A percentile compares a stretch with the other conserved stretches of the same genome.
Conservation (phyloP, 176 grass and related monocot genomes). For the Neostapfia colusana region DNA sequence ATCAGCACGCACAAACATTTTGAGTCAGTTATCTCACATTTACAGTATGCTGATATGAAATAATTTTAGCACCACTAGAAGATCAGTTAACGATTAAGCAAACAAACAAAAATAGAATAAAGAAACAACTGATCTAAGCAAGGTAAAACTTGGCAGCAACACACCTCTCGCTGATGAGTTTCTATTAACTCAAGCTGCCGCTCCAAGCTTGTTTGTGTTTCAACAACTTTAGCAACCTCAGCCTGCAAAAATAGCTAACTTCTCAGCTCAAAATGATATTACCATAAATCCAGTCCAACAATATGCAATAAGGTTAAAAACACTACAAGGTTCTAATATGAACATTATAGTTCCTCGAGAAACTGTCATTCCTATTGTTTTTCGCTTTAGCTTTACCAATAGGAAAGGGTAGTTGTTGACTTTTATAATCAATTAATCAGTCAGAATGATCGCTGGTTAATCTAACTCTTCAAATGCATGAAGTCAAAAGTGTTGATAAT, state of each 20-base stretch:
- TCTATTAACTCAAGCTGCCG: slow-evolving; percentile 95
- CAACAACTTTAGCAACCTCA: slow-evolving; percentile 99
- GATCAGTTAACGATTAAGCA: neutral
- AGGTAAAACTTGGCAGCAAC: slow-evolving; percentile 9
- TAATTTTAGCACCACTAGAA: neutral
- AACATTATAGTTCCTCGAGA: slow-evolving; percentile 2
- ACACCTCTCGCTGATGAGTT: slow-evolving; percentile 95
- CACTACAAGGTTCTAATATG: neutral
- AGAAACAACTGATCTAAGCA: neutral
- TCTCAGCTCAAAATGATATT: slow-evolving; percentile 4
- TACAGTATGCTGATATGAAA: neutral
- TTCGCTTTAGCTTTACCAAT: neutral
- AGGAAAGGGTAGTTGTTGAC: neutral
- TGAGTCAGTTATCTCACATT: too few species aligned
- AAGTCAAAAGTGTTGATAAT: neutral
- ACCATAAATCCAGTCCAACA: neutral
- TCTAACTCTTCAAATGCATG: neutral
- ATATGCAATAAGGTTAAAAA: neutral
- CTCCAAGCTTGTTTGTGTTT: slow-evolving; percentile 92
- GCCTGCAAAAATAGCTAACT: slow-evolving; percentile 53
- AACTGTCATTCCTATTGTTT: neutral
- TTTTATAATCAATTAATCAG: neutral
- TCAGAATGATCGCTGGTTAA: neutral
- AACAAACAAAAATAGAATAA: slow-evolving; percentile 7
- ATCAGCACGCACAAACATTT: too few species aligned